Conservation (phyloP, 2,329 filamentous ascomycete genomes). For the Didymella pomorum region DNA sequence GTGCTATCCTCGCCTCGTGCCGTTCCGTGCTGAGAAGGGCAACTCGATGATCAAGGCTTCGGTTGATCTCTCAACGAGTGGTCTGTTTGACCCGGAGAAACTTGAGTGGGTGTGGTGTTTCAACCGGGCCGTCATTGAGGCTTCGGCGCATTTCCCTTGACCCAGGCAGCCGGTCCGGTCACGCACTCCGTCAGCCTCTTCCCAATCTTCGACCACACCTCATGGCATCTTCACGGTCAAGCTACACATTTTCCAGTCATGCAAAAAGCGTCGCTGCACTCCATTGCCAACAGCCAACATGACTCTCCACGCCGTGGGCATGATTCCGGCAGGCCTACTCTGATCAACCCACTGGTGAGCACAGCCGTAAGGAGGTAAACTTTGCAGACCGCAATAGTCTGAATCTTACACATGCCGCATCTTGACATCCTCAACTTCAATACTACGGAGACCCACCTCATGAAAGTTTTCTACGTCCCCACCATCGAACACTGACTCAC, state of each 20-base stretch:
- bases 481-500: background rate
- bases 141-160: constrained; percentile 4
- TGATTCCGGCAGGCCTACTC: background rate
- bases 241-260: background rate
- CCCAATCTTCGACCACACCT: background rate
- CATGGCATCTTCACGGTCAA: background rate
- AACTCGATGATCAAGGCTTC: constrained; percentile 13
- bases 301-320: background rate
- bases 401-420: background rate
- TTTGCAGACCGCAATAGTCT: background rate
- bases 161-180: constrained; percentile 5
- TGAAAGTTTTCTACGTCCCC: background rate
- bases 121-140: constrained; percentile 2
- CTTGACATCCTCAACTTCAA: background rate
- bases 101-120: constrained; percentile 8
- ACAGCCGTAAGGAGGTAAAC: background rate
- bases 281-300: background rate
- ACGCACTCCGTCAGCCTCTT: background rate
- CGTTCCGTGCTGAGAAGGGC: constrained; percentile 16
- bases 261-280: background rate
- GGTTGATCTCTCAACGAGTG: constrained; percentile 3
- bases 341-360: background rate
- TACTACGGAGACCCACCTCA: background rate
- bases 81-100: constrained; percentile 2
- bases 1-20: constrained; percentile 10